phyloP scores from a whole-genome alignment of 768 basidiomycete species.

The Flagelloscypha sp. region DNA sequence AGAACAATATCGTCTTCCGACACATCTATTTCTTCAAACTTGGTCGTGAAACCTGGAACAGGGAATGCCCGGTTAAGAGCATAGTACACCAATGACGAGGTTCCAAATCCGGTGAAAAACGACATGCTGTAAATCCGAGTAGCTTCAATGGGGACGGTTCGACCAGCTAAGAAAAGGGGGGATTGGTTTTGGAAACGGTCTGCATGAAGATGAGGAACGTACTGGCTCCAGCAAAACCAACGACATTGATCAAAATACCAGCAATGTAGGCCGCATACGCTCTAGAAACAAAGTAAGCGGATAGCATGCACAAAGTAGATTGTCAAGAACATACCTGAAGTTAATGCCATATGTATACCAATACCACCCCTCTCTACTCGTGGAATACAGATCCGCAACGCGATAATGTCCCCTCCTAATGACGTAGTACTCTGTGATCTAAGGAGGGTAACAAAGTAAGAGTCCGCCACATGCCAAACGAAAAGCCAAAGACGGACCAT shows the following conservation, averaged over 20 bases:
- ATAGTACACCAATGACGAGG: conserved; percentile 59
- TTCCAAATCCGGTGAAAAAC: conserved; percentile 79
- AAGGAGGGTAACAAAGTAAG: conserved; percentile 1
- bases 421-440: conserved; percentile 77
- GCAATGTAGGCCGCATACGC: conserved; percentile 61
- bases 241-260: conserved; percentile 76
- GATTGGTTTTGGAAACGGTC: conserved; percentile 1
- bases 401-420: conserved; percentile 63
- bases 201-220: conserved; percentile 16
- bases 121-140: conserved; percentile 70
- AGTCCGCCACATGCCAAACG: neutral
- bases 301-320: conserved; percentile 3
- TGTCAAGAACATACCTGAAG: conserved; percentile 39
- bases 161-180: conserved; percentile 34
- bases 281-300: conserved; percentile 19
- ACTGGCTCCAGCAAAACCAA: conserved; percentile 75
- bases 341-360: conserved; percentile 70
- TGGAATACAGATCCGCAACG: conserved; percentile 62
- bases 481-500: conserved; percentile 39
- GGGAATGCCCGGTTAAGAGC: conserved; percentile 54
- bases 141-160: conserved; percentile 54
- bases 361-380: conserved; percentile 56
- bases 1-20: conserved; percentile 17
- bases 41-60: conserved; percentile 35
- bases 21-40: conserved; percentile 48